Evolutionary conservation across 2,329 filamentous ascomycete species (phyloP).

Genomic region (Xylariaceae sp.): DNA sequence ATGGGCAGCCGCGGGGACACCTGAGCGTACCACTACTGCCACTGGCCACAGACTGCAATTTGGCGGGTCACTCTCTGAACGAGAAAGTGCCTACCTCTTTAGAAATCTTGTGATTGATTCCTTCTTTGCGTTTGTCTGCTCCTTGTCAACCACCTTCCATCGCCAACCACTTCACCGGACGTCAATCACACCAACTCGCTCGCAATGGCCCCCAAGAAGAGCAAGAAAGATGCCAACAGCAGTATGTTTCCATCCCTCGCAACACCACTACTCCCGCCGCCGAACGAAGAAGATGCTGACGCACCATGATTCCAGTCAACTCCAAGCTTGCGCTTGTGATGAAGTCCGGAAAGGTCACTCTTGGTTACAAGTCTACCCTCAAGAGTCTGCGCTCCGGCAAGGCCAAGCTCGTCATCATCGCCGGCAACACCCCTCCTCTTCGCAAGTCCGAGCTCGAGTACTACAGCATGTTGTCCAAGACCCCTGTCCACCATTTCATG

Average conservation of each 20-base stretch:
- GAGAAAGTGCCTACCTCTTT: too few relatives aligned
- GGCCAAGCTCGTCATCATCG: slow-evolving; percentile 97
- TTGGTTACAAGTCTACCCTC: slow-evolving; percentile 85
- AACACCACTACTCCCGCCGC: too few relatives aligned
- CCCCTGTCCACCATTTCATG: slow-evolving; percentile 93
- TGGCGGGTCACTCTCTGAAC: too few relatives aligned
- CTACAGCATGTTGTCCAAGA: slow-evolving; percentile 90
- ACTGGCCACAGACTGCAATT: too few relatives aligned
- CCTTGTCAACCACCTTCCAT: not conserved
- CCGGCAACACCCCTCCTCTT: slow-evolving; percentile 95
- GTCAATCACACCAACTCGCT: slow-evolving; percentile 29
- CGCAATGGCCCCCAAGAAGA: slow-evolving; percentile 71
- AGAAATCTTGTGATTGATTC: too few relatives aligned
- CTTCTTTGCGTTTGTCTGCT: too few relatives aligned
- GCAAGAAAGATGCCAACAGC: slow-evolving; percentile 84
- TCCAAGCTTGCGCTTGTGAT: slow-evolving; percentile 44
- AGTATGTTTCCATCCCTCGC: slow-evolving; percentile 28
- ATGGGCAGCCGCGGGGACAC: too few relatives aligned
- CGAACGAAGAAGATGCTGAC: too few relatives aligned
- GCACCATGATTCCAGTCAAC: slow-evolving; percentile 31
- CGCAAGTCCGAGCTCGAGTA: slow-evolving; percentile 98
- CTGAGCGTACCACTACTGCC: too few relatives aligned
- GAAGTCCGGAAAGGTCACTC: slow-evolving; percentile 62
- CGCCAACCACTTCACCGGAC: slow-evolving; percentile 3
- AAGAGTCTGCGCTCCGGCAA: slow-evolving; percentile 93